Conservation (phyloP, 2,329 filamentous ascomycete genomes). For the Lecanosticta acicola region DNA sequence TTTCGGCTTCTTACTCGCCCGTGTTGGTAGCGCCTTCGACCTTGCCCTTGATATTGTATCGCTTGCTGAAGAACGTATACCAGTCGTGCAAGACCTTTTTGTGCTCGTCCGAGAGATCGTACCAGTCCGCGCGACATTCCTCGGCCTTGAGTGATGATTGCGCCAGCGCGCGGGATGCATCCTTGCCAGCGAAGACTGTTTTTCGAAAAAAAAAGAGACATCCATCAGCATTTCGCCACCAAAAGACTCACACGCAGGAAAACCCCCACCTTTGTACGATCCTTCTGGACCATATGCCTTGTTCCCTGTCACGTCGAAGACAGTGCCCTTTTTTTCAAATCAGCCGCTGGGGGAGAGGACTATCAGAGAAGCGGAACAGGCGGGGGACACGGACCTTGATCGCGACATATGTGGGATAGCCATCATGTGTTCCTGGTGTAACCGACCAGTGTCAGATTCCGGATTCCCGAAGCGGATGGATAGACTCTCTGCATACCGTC, state of each 20-base stretch:
- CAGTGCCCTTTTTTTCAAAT: constrained; percentile 59
- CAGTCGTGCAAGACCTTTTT: constrained; percentile 83
- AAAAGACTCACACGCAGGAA: neutral
- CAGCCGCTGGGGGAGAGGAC: too few species aligned
- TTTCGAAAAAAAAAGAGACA: too few species aligned
- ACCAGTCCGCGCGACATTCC: constrained; percentile 77
- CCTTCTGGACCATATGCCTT: constrained; percentile 76
- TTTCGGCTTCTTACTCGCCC: constrained; percentile 13
- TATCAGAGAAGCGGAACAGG: too few species aligned
- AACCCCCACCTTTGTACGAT: constrained; percentile 67
- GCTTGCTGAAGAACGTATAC: constrained; percentile 93
- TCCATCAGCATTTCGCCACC: neutral
- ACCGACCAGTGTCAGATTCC: neutral
- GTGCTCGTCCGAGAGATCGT: constrained; percentile 76
- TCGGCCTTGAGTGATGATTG: constrained; percentile 80
- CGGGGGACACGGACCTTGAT: constrained; percentile 51
- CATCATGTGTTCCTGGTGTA: constrained; percentile 56
- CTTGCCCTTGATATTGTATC: constrained; percentile 80
- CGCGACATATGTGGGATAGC: constrained; percentile 54
- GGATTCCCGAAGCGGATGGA: neutral
- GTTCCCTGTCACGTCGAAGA: constrained; percentile 92
- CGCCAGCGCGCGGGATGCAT: constrained; percentile 86
- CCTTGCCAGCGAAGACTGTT: constrained; percentile 95
- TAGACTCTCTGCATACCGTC: constrained; percentile 58
- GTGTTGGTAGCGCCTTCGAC: constrained; percentile 34